Base-by-base conservation (phyloP, 2,329 filamentous ascomycete genomes). In the Alternaria solani region DNA sequence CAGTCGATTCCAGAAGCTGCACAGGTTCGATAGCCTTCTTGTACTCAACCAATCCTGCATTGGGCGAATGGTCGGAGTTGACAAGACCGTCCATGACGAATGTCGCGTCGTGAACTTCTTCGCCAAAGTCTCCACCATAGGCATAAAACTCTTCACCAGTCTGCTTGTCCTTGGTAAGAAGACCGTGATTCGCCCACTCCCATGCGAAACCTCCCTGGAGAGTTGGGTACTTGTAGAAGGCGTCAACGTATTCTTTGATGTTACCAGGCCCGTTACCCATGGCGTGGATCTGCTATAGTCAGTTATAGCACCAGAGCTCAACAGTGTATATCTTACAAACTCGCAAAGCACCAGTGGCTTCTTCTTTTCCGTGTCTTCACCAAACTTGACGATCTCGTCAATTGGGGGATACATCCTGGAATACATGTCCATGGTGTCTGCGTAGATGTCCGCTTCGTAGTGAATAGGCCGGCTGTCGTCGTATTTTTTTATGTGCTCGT, bases 241-340 rank as follows among this genome's bases (percentile, higher is more conserved):
- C 82, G 41, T 88, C 81, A 49, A 89, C 82, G 61, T 92, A 92
- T 61, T 91, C 89, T 61, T 89, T 84, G 11, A 92, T 81, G 34
- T 85, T 86, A 1, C 90, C 90, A 0, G 90, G 90, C 0, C 89
- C 90, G 67, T 92, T 92, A 6, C 90, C 90, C 90, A 92, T 92
- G 1, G 90, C 89, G 68, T 86, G 84, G 0, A 79, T 67, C 69
- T 74, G n/a, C 34, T 14, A 20, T 7, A 56, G 49, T 60, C 16
- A 60, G 39, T 16, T 9, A 7, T 18, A n/a, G 26, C 5, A 4
- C 11, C 20, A 20, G 4, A 7, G 2, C 1, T 5, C 2, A 20
- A n/a, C 23, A 14, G 14, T 5, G 48, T 3, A 3, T 8, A 43
- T 64, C 71, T 62, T 60, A 72, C 81, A 59, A 82, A 86, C 67